phyloP scores from a whole-genome alignment of 768 basidiomycete species.

The Phylloporus rhodoxanthus region DNA sequence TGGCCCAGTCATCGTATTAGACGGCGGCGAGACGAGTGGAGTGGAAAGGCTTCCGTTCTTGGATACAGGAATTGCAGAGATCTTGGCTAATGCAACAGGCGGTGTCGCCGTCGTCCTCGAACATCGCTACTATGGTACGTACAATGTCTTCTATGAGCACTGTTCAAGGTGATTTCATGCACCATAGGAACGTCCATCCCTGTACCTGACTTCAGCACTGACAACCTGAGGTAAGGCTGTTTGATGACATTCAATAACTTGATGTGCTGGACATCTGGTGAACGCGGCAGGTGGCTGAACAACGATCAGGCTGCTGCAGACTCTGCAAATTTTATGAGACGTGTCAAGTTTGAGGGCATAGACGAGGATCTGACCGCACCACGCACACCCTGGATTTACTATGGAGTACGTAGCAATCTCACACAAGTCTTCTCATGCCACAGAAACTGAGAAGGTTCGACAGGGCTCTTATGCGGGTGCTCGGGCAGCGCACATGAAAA shows the following conservation, averaged over 20 bases:
- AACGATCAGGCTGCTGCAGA: conserved; percentile 89
- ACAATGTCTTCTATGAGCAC: background rate
- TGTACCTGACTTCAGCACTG: conserved; percentile 72
- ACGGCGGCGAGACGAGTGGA: conserved; percentile 91
- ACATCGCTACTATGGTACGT: conserved; percentile 80
- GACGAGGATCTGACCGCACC: conserved; percentile 66
- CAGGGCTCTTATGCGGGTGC: conserved; percentile 91
- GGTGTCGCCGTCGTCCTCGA: conserved; percentile 90
- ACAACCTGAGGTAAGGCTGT: conserved; percentile 58
- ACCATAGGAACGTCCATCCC: conserved; percentile 64
- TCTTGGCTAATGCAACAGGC: conserved; percentile 76
- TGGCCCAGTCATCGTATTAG: conserved; percentile 84
- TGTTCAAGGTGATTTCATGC: background rate
- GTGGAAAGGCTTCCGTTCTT: conserved; percentile 49
- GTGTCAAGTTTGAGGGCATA: conserved; percentile 69
- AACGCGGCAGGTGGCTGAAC: conserved; percentile 63
- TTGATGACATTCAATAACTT: background rate
- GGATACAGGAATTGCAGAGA: conserved; percentile 81
- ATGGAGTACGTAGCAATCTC: conserved; percentile 56
- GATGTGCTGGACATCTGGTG: conserved; percentile 5
- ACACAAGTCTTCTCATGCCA: background rate
- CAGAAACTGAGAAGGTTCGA: conserved; percentile 1
- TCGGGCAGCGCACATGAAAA: conserved; percentile 84
- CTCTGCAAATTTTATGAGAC: conserved; percentile 85
- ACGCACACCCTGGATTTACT: conserved; percentile 83